Conservation (phyloP, 148 eudicot species). For the Dysphania ambrosioides region DNA sequence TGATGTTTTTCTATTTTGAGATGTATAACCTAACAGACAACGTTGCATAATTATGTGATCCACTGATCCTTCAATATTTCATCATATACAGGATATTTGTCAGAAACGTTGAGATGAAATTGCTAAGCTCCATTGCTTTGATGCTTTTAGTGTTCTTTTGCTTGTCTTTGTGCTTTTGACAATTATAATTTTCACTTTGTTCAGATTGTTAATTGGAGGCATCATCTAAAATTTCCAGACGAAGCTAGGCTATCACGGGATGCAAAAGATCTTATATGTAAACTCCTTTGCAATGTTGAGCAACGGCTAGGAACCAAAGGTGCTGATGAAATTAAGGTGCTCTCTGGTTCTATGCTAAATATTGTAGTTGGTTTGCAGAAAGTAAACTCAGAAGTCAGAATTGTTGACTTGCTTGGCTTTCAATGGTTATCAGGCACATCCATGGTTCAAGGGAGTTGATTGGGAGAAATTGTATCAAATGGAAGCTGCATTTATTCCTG, state of each 20-base stretch:
- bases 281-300: conserved; percentile 87
- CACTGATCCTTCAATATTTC: too few species aligned
- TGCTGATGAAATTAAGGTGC: conserved; percentile 89
- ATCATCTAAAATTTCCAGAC: conserved; percentile 91
- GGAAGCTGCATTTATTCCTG: conserved; percentile 97
- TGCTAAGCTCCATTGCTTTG: background rate
- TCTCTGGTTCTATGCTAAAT: conserved; percentile 3
- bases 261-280: conserved; percentile 92
- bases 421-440: conserved; percentile 59
- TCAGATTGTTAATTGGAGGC: conserved; percentile 98
- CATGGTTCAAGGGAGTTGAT: conserved; percentile 81
- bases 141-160: background rate
- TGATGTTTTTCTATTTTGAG: background rate
- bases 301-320: conserved; percentile 95
- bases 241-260: conserved; percentile 95
- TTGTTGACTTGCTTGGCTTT: conserved; percentile 12
- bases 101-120: background rate
- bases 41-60: too few species aligned
- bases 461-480: conserved; percentile 88
- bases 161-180: too few species aligned
- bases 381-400: background rate
- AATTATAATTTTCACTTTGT: conserved; percentile 8
- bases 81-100: too few species aligned
- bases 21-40: background rate
- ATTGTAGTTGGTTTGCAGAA: background rate